Evolutionary conservation across 257 asterid species (phyloP).

Genomic region (Solanum chilense): DNA sequence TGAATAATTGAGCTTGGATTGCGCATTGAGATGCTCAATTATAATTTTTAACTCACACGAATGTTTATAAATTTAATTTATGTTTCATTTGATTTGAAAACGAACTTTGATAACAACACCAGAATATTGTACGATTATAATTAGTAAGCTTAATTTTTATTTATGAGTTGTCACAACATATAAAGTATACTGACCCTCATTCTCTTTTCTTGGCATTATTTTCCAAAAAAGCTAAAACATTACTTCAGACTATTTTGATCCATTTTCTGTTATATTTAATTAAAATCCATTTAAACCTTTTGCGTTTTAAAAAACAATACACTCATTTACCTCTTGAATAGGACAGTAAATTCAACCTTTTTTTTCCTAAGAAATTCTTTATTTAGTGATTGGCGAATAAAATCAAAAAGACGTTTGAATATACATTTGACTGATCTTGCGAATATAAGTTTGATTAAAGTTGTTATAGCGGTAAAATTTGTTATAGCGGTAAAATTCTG

Average conservation of each 20-base stretch:
- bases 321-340: background rate
- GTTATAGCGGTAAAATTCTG: too few species aligned
- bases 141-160: background rate
- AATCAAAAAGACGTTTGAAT: background rate
- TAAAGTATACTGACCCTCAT: background rate
- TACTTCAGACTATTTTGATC: background rate
- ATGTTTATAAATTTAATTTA: background rate
- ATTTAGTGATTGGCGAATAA: background rate
- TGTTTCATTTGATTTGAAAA: background rate
- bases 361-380: too few species aligned
- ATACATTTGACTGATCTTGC: too few species aligned
- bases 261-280: background rate
- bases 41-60: background rate
- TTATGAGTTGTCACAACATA: background rate
- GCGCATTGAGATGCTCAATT: background rate
- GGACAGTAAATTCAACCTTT: background rate
- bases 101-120: background rate
- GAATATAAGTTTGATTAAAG: too few species aligned
- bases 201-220: background rate
- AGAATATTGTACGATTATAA: background rate
- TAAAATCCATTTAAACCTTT: background rate
- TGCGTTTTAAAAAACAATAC: background rate
- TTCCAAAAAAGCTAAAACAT: background rate
- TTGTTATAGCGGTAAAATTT: too few species aligned
- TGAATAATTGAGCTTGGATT: background rate